Base-by-base conservation (phyloP, 2,329 filamentous ascomycete genomes). In the Rhexocercosporidium sp. region DNA sequence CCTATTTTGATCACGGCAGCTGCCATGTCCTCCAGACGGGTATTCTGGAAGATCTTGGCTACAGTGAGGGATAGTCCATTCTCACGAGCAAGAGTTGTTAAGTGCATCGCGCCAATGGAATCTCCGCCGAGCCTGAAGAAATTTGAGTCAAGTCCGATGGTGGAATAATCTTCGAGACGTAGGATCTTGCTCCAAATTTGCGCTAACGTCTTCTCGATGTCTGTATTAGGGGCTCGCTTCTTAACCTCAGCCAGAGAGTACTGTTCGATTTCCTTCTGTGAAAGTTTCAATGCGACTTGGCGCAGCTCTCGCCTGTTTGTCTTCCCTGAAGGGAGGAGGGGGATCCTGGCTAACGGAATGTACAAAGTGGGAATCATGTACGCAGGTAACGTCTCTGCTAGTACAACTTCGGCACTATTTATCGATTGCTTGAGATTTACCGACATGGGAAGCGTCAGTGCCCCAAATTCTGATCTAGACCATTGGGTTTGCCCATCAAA, bases 41-140 rank as follows among this genome's bases (percentile, higher is more conserved):
- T 31, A 18, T 41, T 37, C 22, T 53, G 46, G 22, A 63, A 63
- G 37, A 63, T 53, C 20, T 39, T 63, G 2, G 46, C 34, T n/a
- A 63, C 60, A 3, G 60, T 53, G 6, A 63, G 47, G 11, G 71
- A 72, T 16, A 80, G 65, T 2, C 78, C 79, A n/a, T 60, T 60
- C 7, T 64, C 63, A 37, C 72, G 62, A 22, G 72, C 71, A n/a
- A 41, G 77, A 29, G 83, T 80, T 0, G 85, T 83, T 5, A 86
- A 68, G 47, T 81, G 82, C 75, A 81, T 82, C 0, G 78, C 77
- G 11, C 67, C 60, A 0, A 79, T 68, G 0, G 75, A 77, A 59
- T 78, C 77, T 16, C 78, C 78, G 18, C 77, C 77, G 1, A 79
- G 69, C 3, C 67, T 67, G 68, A 80, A 79, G 73, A 82, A 82